Evolutionary conservation across 1,284 basidiomycete species (phyloP), one percentile per base, ranked within the genome.

Genomic region (Moesziomyces globuligerus): DNA sequence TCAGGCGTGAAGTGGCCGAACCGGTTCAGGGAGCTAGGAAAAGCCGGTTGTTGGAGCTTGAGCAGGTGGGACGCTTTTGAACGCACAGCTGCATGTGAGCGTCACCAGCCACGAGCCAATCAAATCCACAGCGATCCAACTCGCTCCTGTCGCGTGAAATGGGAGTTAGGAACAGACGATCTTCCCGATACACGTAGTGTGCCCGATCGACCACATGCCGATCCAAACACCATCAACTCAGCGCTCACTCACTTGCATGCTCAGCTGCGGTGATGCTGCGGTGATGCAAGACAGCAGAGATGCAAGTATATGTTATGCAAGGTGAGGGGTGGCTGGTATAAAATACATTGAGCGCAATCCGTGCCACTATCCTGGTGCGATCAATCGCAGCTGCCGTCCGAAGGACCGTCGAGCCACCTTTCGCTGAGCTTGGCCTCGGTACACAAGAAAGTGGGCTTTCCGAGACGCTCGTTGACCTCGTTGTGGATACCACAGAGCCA

Each of bases 401-500:
- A 41, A 5, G 75, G 71, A 0, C 79, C 78, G 21, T 81, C 76
- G 24, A 67, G 55, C 80, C 80, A 82, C 29, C 79, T 66, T 37
- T 71, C 57, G 1, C 54, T 54, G 15, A 82, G 62, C 46, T 51
- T 47, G 23, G 38, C 42, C n/a, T 81, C 76, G 3, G 42, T 56
- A 43, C 80, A 82, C 13, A 62, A 42, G 47, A 74, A 81, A 17
- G 38, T 18, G 1, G 70, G 69, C 62, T 82, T 82, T 7, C 80
- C 78, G 15, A 82, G 54, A 2, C 79, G 54, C 41, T 62, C 67
- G 34, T 82, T 82, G 42, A 81, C 78, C 43, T 75, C 75, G 55
- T 82, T 82, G 57, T 82, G 80, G 29, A 80, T 68, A 3, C 71
- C 73, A 28, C 80, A 82, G 5, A 81, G 59, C 74, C 78, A 82